A percentile compares a stretch with the other conserved stretches of the same genome.
phyloP scores from a whole-genome alignment of 345 rosid genomes.

The Pistacia atlantica region DNA sequence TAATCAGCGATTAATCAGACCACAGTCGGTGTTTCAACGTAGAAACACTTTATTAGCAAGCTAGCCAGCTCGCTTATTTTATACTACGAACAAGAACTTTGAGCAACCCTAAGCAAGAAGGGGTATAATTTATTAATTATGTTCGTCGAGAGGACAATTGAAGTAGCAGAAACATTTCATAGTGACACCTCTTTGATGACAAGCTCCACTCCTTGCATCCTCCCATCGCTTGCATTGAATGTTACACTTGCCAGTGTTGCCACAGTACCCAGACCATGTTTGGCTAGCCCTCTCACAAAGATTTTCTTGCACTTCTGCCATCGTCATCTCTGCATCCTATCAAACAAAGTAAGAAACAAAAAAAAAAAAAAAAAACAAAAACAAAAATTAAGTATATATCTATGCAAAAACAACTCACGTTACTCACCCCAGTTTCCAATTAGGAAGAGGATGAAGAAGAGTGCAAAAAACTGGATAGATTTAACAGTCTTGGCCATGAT shows the following conservation, averaged over 20 bases:
- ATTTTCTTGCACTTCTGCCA: not conserved
- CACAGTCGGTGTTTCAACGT: too few species aligned
- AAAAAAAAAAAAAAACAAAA: too few species aligned
- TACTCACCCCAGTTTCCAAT: not conserved
- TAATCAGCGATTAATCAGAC: too few species aligned
- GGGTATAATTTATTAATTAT: not conserved
- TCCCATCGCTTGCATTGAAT: not conserved
- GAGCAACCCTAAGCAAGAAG: too few species aligned
- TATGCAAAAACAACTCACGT: not conserved
- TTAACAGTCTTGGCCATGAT: not conserved
- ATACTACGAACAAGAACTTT: too few species aligned
- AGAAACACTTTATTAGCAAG: too few species aligned
- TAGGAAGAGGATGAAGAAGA: not conserved
- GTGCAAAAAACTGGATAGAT: not conserved
- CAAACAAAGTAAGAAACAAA: too few species aligned
- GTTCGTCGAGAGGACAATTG: not conserved
- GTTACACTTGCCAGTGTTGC: not conserved
- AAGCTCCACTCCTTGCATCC: not conserved
- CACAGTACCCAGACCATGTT: not conserved
- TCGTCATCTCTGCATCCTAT: not conserved
- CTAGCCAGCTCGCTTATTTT: too few species aligned
- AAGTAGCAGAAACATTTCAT: slow-evolving; percentile 12
- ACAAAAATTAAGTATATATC: too few species aligned
- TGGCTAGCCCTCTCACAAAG: not conserved
- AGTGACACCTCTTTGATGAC: not conserved